Conservation (phyloP, 495 filamentous ascomycete genomes). For the Pseudevernia furfuracea region DNA sequence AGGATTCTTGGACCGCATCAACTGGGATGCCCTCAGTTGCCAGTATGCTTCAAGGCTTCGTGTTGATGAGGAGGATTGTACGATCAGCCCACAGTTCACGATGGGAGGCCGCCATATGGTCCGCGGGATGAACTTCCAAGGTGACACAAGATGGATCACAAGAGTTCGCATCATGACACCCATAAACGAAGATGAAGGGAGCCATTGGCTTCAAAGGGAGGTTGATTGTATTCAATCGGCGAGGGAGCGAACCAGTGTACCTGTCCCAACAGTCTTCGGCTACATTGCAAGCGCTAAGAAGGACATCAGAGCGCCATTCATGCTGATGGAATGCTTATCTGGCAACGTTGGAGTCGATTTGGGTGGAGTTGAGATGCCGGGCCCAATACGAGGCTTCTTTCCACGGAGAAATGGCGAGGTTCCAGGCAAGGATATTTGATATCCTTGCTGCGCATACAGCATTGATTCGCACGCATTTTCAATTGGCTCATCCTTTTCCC, state of each 20-base stretch:
- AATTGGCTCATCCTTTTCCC: conserved; percentile 4
- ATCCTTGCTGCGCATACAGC: too few species aligned
- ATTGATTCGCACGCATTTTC: conserved; percentile 10
- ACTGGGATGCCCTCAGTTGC: not conserved
- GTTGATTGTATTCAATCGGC: not conserved
- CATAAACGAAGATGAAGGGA: not conserved
- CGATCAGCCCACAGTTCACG: not conserved
- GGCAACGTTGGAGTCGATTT: not conserved
- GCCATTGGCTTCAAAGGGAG: not conserved
- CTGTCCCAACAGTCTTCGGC: not conserved
- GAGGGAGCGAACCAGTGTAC: not conserved
- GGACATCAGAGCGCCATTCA: not conserved
- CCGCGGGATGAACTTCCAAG: not conserved
- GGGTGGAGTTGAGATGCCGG: not conserved
- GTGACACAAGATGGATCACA: not conserved
- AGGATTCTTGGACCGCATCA: not conserved
- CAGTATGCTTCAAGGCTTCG: not conserved
- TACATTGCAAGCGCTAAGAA: not conserved
- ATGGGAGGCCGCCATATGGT: not conserved
- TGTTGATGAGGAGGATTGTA: not conserved
- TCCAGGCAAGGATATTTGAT: not conserved
- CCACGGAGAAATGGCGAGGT: not conserved
- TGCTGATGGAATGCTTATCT: not conserved
- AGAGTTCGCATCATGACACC: not conserved
- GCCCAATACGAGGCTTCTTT: not conserved